Percentiles rank a stretch among this genome's conserved stretches.
These are phyloP conservation scores for Exophiala aquamarina DNA, from an alignment of 2,329 filamentous ascomycete species.

Conservation along the genomic window DNA sequence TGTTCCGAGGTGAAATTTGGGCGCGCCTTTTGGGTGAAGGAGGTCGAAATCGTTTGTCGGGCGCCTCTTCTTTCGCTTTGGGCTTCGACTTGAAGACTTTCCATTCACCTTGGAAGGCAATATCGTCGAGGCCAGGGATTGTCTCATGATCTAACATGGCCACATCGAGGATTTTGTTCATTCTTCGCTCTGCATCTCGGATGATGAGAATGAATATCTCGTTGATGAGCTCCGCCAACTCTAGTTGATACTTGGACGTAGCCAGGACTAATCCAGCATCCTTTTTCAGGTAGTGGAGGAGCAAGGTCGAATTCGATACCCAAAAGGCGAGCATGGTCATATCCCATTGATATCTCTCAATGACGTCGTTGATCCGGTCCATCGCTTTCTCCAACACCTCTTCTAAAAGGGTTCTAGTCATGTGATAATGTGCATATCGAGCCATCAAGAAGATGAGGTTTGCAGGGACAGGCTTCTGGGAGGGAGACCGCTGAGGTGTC, in stretches of 20 bases:
- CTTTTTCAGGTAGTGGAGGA: conserved; percentile 97
- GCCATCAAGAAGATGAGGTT: conserved; percentile 97
- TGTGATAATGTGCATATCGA: conserved; percentile 94
- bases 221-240: conserved; percentile 91
- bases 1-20: conserved; percentile 89
- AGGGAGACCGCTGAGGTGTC: conserved; percentile 90
- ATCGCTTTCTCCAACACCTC: conserved; percentile 82
- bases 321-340: conserved; percentile 99
- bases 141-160: conserved; percentile 98
- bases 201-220: conserved; percentile 99
- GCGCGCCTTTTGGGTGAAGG: conserved; percentile 91
- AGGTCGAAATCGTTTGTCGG: conserved; percentile 86
- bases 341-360: conserved; percentile 96
- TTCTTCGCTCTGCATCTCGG: conserved; percentile 86
- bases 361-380: conserved; percentile 91
- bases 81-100: conserved; percentile 92
- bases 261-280: conserved; percentile 77
- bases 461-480: conserved; percentile 96
- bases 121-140: conserved; percentile 94
- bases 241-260: conserved; percentile 85
- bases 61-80: conserved; percentile 81
- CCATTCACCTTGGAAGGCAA: conserved; percentile 98
- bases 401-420: conserved; percentile 78
- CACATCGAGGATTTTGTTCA: conserved; percentile 91
- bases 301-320: conserved; percentile 93